A percentile compares a stretch with the other conserved stretches of the same genome.
These are phyloP conservation scores for Arthrobotrys sphaeroides DNA, from an alignment of 2,329 filamentous ascomycete species.

Conservation along the genomic window DNA sequence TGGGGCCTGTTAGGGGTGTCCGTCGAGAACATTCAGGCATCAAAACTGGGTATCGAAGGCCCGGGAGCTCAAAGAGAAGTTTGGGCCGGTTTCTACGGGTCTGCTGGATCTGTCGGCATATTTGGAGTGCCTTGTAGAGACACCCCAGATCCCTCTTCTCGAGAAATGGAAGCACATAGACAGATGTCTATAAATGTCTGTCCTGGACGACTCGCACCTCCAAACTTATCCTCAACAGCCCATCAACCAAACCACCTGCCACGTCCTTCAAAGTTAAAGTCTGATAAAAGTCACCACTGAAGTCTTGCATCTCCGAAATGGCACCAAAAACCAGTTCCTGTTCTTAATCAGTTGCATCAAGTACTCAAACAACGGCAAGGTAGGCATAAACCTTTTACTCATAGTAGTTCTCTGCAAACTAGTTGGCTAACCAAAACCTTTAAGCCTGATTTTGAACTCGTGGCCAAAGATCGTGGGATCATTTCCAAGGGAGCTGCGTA, in stretches of 20 bases:
- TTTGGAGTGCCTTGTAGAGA: too few species aligned
- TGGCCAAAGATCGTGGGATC: slow-evolving; percentile 43
- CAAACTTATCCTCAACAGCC: too few species aligned
- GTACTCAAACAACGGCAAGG: slow-evolving; percentile 35
- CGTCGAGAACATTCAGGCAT: neutral
- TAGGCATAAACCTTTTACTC: neutral
- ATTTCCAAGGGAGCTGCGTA: slow-evolving; percentile 35
- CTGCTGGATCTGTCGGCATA: neutral
- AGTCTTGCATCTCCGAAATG: neutral
- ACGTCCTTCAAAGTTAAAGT: too few species aligned
- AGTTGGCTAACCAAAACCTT: neutral
- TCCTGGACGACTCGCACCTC: neutral
- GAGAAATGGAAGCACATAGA: neutral
- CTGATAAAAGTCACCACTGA: too few species aligned
- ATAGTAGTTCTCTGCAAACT: neutral
- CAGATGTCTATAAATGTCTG: neutral
- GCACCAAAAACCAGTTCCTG: slow-evolving; percentile 27
- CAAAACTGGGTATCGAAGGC: neutral
- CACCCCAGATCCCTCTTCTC: too few species aligned
- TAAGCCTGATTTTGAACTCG: slow-evolving; percentile 41
- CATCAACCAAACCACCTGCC: too few species aligned
- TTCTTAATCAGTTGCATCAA: slow-evolving; percentile 39
- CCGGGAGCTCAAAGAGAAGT: neutral
- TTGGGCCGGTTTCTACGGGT: neutral
- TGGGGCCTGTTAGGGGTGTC: neutral